Conservation (phyloP, 2,329 filamentous ascomycete species). For the Fusarium zealandicum region DNA sequence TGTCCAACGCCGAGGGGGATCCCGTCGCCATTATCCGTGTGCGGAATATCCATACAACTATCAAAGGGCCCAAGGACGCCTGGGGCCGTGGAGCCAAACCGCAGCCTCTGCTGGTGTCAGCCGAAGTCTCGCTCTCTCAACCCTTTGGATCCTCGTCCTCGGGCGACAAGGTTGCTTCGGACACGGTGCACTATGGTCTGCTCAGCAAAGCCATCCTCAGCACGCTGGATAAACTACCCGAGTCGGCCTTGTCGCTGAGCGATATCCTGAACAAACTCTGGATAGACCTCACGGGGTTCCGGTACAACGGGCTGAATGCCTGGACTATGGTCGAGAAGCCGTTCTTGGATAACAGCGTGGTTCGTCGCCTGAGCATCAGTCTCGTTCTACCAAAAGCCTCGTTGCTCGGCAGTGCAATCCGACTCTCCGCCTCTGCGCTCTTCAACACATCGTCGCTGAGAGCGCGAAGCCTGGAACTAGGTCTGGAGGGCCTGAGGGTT, state of each 20-base stretch:
- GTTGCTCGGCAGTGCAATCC: constrained; percentile 67
- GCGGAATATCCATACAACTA: constrained; percentile 64
- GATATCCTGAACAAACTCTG: constrained; percentile 45
- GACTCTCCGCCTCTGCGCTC: constrained; percentile 56
- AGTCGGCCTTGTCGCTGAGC: constrained; percentile 32
- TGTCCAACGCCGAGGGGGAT: constrained; percentile 39
- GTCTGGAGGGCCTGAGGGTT: constrained; percentile 65
- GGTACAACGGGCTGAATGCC: constrained; percentile 20
- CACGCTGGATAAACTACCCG: constrained; percentile 46
- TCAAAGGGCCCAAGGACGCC: constrained; percentile 68
- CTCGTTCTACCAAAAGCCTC: constrained; percentile 72
- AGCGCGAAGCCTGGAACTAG: constrained; percentile 48
- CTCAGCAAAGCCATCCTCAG: constrained; percentile 71
- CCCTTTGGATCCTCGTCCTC: constrained; percentile 65
- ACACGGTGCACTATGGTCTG: constrained; percentile 78
- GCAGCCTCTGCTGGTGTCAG: constrained; percentile 69
- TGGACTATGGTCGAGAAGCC: constrained; percentile 17
- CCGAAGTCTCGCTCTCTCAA: constrained; percentile 62
- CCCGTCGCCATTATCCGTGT: constrained; percentile 62
- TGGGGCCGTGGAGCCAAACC: constrained; percentile 67
- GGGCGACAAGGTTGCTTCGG: constrained; percentile 67
- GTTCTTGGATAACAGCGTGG: constrained; percentile 44
- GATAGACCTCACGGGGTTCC: constrained; percentile 42
- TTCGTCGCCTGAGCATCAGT: constrained; percentile 59
- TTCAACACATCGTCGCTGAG: constrained; percentile 46